Base-by-base conservation (phyloP, 257 asterid genomes). In the Penstemon eatonii region DNA sequence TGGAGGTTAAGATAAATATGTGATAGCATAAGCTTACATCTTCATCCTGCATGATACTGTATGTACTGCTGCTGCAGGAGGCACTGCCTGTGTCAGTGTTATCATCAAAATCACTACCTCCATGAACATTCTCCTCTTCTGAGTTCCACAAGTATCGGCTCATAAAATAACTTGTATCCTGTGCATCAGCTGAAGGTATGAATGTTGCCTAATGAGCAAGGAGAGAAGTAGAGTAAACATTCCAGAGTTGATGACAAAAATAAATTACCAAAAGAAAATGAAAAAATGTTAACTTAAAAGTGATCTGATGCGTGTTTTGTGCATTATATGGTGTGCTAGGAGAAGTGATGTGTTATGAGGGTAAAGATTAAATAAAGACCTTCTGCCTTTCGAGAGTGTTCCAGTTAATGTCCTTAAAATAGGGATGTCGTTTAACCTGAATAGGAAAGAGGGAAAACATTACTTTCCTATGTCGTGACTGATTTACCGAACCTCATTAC, bases 121-220 rank as follows among this genome's bases (percentile, higher is more conserved):
- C 97, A 54, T 71, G 77, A 64, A 80, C 77, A 73, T 80, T 85
- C 65, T 91, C 97, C 65, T 87, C 96, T 74, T 89, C 96, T 58
- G 88, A 82, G 73, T 91, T 94, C 96, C 97, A 94, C 56, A 89
- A 85, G 69, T 94, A 94, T 50, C 99, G 96, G 79, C 97, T 91
- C 96, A 89, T 91, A 74, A 94, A 94, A 80, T 94, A 94, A 81
- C 99, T 89, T 11, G 99, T 94, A 75, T 91, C 97, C 10, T 84
- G 96, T 70, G 85, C 78, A 64, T 91, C 97, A 69, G 87, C 84
- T 40, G 90, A 78, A 49, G 99, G 97, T 75, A 94, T 86, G 77
- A 91, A 94, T 40, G 96, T 71, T 60, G 99, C 99, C 99, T 94
- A 82, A 11, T 65, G 71, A 52, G 61, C 71, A 84, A 62, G 55